Base-by-base conservation (phyloP, 352 stramenopile genomes). In the Pythium coloratum region DNA sequence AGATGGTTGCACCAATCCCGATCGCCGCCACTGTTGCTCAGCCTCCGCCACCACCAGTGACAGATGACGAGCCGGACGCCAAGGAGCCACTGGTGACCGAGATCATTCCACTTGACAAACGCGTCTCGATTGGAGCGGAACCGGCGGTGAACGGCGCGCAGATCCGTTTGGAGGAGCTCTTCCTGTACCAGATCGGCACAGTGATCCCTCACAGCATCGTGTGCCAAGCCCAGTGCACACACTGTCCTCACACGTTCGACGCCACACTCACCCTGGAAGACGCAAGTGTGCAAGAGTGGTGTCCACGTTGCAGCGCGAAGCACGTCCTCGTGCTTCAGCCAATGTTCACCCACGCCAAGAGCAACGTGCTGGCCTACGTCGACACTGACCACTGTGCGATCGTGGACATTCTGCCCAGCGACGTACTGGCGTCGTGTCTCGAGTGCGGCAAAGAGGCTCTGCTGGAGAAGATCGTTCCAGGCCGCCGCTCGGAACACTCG, bases 121-220 rank as follows among this genome's bases (percentile, higher is more conserved):
- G 87, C 10, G 69, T 90, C 33, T 32, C 67, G 0, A 77, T 94
- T 14, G 71, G 86, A 55, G 86, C 84, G 0, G 80, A 90, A 20
- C 81, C 82, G 9, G 79, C 77, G 30, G 53, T 73, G 24, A 75
- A 75, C 20, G 87, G 85, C 2, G 80, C 76, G 33, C 77, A 82
- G 58, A 74, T 95, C 44, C 73, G 66, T 10, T 63, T 95, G 12
- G 79, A 88, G 28, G 76, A 90, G 44, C 62, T 95, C 16, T 94
- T 95, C 63, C 69, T 95, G 24, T 76, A 94, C 62, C 66, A 91
- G 69, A 78, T 92, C 49, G 87, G 86, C 26, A 95, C 85, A n/a
- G 68, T 94, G 34, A 71, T 92, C 30, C 72, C 77, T 20, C 85
- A 94, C 66, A 75, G 71, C 14, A 55, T 92, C 10, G 67, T 85